A percentile compares a stretch with the other conserved stretches of the same genome.
phyloP scores from a whole-genome alignment of 495 filamentous ascomycete genomes.

The Penicillium verhagenii region DNA sequence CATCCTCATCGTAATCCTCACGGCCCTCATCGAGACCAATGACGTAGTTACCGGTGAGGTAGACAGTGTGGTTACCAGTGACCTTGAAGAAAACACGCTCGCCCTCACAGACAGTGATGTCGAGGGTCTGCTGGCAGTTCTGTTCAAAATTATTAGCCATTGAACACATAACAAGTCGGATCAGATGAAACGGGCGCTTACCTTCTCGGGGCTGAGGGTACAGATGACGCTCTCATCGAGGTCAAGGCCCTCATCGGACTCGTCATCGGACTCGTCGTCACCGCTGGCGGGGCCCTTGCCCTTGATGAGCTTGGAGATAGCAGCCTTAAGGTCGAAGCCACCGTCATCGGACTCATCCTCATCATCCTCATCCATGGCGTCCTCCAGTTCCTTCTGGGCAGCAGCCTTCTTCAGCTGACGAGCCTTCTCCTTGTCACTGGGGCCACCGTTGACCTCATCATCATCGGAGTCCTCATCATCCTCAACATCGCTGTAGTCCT shows the following conservation, averaged over 20 bases:
- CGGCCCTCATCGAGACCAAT: constrained; percentile 54
- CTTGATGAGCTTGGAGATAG: constrained; percentile 65
- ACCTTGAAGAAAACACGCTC: constrained; percentile 91
- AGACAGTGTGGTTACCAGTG: constrained; percentile 83
- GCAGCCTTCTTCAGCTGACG: constrained; percentile 77
- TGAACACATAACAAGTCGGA: background rate
- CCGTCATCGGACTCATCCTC: constrained; percentile 52
- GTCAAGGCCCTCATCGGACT: constrained; percentile 63
- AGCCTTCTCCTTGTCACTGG: constrained; percentile 83
- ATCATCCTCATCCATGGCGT: constrained; percentile 60
- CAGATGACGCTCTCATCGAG: constrained; percentile 89
- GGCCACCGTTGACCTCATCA: constrained; percentile 77
- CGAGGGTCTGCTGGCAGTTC: constrained; percentile 93
- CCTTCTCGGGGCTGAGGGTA: constrained; percentile 84
- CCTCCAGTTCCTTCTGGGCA: constrained; percentile 63
- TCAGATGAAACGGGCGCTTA: constrained; percentile 32
- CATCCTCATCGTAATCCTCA: constrained; percentile 57
- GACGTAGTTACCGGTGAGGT: constrained; percentile 94
- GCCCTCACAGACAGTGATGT: constrained; percentile 81
- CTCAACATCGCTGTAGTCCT: constrained; percentile 58
- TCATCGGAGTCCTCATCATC: constrained; percentile 65
- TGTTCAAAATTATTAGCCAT: constrained; percentile 35
- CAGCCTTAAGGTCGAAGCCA: constrained; percentile 59
- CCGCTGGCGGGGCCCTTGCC: constrained; percentile 76
- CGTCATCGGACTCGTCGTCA: constrained; percentile 63